A percentile compares a stretch with the other conserved stretches of the same genome.
phyloP scores from a whole-genome alignment of 73 alveolate genomes.

The Paraurostyla sp. region DNA sequence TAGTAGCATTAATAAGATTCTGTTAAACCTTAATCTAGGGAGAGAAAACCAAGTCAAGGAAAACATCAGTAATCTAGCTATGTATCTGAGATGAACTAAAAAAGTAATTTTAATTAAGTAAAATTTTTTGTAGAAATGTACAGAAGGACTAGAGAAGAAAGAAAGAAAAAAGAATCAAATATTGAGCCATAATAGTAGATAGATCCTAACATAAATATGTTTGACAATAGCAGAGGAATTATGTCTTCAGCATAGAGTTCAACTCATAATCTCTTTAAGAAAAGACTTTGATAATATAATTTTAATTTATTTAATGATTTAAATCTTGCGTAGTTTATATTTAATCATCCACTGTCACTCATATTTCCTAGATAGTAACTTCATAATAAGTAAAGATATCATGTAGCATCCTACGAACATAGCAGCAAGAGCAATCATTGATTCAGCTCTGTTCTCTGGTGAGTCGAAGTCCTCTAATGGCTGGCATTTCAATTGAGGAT shows the following conservation, averaged over 20 bases:
- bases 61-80: not conserved
- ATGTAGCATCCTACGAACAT: slow-evolving; percentile 58
- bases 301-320: not conserved
- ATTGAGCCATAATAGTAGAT: not conserved
- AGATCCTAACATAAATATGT: slow-evolving; percentile 45
- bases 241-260: slow-evolving; percentile 4
- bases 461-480: slow-evolving; percentile 54
- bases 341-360: slow-evolving; percentile 26
- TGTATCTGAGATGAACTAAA: not conserved
- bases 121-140: not conserved
- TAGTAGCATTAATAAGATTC: no score
- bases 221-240: slow-evolving; percentile 14
- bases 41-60: not conserved
- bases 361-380: slow-evolving; percentile 46
- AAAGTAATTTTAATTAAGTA: not conserved
- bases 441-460: slow-evolving; percentile 46
- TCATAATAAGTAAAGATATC: slow-evolving; percentile 17
- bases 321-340: not conserved
- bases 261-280: not conserved
- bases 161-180: not conserved
- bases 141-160: slow-evolving; percentile 50
- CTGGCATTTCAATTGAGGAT: not conserved
- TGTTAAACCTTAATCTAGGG: no score
- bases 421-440: slow-evolving; percentile 31
- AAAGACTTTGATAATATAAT: not conserved